These are phyloP conservation scores for Carex littledalei DNA, from an alignment of 176 grass and related monocot genomes.

Conservation along the genomic window DNA sequence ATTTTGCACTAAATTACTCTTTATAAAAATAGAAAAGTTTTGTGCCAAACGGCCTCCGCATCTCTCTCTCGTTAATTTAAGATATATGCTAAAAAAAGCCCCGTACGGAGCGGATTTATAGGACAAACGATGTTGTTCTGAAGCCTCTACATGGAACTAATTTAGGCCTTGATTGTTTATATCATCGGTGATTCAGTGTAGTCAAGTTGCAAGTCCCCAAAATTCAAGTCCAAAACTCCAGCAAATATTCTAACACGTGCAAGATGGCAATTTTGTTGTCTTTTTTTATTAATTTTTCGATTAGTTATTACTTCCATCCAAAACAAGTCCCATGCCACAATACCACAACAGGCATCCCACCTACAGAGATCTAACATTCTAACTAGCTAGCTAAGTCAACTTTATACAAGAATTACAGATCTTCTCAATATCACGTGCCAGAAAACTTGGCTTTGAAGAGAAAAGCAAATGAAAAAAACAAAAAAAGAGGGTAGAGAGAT, in stretches of 20 bases:
- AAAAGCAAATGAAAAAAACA: not conserved
- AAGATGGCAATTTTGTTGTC: not conserved
- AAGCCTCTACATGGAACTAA: too few relatives aligned
- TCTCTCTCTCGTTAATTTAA: too few relatives aligned
- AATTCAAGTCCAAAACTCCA: not conserved
- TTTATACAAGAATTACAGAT: slow-evolving; percentile 22
- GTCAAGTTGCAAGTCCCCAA: too few relatives aligned
- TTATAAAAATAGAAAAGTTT: too few relatives aligned
- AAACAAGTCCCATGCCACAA: not conserved
- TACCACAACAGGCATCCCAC: not conserved
- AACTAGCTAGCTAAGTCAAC: slow-evolving; percentile 22
- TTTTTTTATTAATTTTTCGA: not conserved
- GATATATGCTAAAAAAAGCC: too few relatives aligned
- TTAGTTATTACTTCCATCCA: slow-evolving; percentile 9
- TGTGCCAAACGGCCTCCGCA: too few relatives aligned
- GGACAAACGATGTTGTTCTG: too few relatives aligned
- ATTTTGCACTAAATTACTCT: too few relatives aligned
- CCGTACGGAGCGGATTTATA: too few relatives aligned
- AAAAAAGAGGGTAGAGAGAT: not conserved
- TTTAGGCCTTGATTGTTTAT: too few relatives aligned
- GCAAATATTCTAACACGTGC: not conserved
- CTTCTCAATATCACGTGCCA: slow-evolving; percentile 6
- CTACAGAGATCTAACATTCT: slow-evolving; percentile 11
- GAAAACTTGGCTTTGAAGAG: slow-evolving; percentile 9
- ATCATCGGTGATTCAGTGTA: too few relatives aligned